Evolutionary conservation across 2,329 filamentous ascomycete species (phyloP), one percentile per base, ranked within the genome.

Genomic region (Teratosphaeria destructans): DNA sequence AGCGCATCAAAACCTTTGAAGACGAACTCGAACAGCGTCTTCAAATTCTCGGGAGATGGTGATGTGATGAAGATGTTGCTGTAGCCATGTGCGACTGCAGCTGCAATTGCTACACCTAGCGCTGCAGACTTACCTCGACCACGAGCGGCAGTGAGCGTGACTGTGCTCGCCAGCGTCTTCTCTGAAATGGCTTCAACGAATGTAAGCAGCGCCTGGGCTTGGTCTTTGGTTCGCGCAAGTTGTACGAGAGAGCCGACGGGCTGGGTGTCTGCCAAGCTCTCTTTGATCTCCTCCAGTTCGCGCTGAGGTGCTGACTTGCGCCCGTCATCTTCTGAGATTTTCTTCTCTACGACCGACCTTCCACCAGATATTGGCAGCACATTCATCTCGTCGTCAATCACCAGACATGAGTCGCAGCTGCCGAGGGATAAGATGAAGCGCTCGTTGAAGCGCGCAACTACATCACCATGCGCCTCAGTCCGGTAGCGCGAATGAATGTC

Each of bases 1-100:
- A 99, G 81, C 11, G 92, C 89, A 72, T 99, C 94, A 68, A 99
- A 99, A 0, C 92, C 94, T 74, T 96, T 97, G 81, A 99, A 96
- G 19, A 99, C 84, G 69, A 99, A 99, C 70, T 99, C 92, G 72
- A 99, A 99, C 7, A 99, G 80, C 0, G 94, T 99, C 78, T 97
- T 99, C 81, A 99, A 81, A 76, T 99, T 99, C 76, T 99, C 95
- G 0, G 94, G 94, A 62, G 90, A 96, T 0, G 93, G 93, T 1
- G 93, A 97, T 1, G 94, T 99, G 72, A 99, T 96, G 76, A 99
- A 99, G 69, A 99, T 96, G 74, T 99, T 99, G 79, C 91, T 96
- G 76, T 99, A 99, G 29, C 94, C 94, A 71, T 97, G 89, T 1
- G 94, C 93, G 53, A 99, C 84, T 1, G 95, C 95, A 2, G 94